Percentiles rank a stretch among this genome's conserved stretches.
Conservation (phyloP, 257 asterid species). For the Solanum paucissectum region DNA sequence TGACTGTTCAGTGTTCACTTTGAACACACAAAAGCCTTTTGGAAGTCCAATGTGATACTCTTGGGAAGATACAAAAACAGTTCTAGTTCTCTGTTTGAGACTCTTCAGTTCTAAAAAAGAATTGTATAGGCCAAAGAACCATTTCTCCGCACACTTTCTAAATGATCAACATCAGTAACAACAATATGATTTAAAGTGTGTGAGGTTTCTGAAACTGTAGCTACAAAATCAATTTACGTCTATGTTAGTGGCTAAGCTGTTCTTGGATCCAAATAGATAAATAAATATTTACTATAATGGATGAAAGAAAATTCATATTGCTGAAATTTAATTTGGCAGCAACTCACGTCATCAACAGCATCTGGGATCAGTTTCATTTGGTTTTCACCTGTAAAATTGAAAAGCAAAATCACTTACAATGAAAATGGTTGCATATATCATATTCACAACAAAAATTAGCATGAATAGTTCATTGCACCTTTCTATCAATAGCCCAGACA, state of each 20-base stretch:
- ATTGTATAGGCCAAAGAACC: too few relatives aligned
- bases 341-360: slow-evolving; percentile 43
- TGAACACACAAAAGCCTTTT: not conserved
- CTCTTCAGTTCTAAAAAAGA: not conserved
- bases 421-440: not conserved
- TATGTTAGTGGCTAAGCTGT: not conserved
- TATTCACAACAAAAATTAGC: not conserved
- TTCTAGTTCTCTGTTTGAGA: not conserved
- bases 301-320: not conserved
- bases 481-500: not conserved
- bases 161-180: not conserved
- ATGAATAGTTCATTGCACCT: not conserved
- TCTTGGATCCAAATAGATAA: not conserved
- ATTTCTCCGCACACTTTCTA: not conserved
- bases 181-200: not conserved
- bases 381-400: slow-evolving; percentile 28
- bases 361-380: slow-evolving; percentile 47
- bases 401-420: not conserved
- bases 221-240: not conserved
- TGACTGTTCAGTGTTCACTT: not conserved
- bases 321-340: not conserved
- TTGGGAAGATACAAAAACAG: not conserved
- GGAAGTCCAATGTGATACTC: not conserved
- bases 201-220: not conserved
- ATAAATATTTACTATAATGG: not conserved